These are phyloP conservation scores for Cladophialophora yegresii DNA, from an alignment of 2,329 filamentous ascomycete species.

Conservation along the genomic window DNA sequence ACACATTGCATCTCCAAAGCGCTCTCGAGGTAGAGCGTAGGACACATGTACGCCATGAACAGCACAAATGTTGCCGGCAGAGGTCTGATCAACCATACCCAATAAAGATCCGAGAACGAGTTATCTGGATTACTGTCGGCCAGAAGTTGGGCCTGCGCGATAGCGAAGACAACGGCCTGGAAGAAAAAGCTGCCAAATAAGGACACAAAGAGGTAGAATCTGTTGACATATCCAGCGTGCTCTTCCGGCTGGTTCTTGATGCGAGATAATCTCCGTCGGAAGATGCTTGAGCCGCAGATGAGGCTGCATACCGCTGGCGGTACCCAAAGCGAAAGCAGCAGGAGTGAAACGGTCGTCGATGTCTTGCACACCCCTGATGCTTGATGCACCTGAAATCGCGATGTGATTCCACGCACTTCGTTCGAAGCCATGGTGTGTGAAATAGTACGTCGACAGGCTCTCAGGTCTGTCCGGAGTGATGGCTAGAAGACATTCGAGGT, in stretches of 20 bases:
- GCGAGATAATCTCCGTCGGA: background rate
- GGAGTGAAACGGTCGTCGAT: background rate
- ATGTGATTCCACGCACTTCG: background rate
- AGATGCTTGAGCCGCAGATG: slow-evolving; percentile 3
- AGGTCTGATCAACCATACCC: slow-evolving; percentile 6
- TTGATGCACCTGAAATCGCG: background rate
- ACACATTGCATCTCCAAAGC: slow-evolving; percentile 6
- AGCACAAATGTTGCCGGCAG: background rate
- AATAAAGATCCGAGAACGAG: background rate
- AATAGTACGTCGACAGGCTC: background rate
- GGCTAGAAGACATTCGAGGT: background rate
- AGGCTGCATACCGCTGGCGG: background rate
- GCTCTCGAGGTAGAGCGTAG: slow-evolving; percentile 2
- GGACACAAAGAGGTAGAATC: slow-evolving; percentile 1
- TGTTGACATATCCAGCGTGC: background rate
- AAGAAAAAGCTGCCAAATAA: slow-evolving; percentile 9
- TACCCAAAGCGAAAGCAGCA: slow-evolving; percentile 5
- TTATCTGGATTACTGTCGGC: background rate
- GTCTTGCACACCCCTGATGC: slow-evolving; percentile 1
- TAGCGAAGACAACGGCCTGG: background rate
- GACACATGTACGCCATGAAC: slow-evolving; percentile 4
- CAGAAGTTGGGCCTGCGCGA: background rate
- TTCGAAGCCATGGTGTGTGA: background rate
- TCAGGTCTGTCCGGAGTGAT: background rate
- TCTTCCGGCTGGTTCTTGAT: background rate